Evolutionary conservation across 116 monocot genomes (phyloP), one percentile per base, ranked within the genome.

Genomic region (Dioscorea cayenensis): DNA sequence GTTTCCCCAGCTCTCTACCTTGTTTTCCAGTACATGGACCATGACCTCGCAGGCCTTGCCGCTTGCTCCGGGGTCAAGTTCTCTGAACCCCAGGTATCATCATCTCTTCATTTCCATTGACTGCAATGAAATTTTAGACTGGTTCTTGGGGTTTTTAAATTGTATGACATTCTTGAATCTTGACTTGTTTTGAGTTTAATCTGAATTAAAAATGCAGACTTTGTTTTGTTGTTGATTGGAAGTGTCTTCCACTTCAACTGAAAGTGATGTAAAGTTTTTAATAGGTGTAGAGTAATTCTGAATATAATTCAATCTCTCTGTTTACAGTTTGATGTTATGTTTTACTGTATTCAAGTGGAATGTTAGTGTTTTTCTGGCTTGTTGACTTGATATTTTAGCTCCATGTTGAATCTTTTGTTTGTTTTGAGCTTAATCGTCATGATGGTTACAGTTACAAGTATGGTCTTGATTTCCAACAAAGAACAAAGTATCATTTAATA

Each of bases 21-120:
- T 36, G 64, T 88, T 23, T 95, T 95, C 55, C 88, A 91, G 71
- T 95, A 95, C 75, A 86, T 90, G 90, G 90, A 87, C 61, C 90
- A 90, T 70, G 90, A 87, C 73, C 87, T 90, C 67, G 72, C 90
- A 28, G 90, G 90, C 28, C 84, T 90, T 63, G 77, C 74, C 13
- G 75, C 72, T 21, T 61, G 64, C 64, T 79, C 90, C 37, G 84
- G 68, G 21, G 50, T 84, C 72, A 14, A 65, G 12, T 84, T 90
- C 77, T 74, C 90, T 3, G 69, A 78, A 14, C 79, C 90, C 9
- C 86, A 86, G 86, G 90, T 90, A 9, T 29, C 6, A 9, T 29
- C 6, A 9, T 29, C 6, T 6, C 27, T 63, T 43, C 43, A 43
- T 60, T 64, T 65, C n/a, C 27, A 27, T 20, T 71, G 43, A 43